These are phyloP conservation scores for Eutypella sp. DNA, from an alignment of 2,329 filamentous ascomycete genomes.

Conservation along the genomic window DNA sequence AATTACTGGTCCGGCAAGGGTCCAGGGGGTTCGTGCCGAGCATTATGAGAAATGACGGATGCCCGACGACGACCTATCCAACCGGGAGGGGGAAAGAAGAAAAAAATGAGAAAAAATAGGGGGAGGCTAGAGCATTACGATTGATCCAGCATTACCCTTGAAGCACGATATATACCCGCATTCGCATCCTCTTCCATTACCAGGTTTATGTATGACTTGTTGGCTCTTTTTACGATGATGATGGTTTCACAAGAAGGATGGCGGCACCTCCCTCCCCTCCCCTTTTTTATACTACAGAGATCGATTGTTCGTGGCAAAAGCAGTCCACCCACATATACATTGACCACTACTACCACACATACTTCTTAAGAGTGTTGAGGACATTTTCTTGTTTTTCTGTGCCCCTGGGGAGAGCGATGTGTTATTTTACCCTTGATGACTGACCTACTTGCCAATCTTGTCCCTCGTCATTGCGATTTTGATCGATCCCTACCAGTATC, in stretches of 20 bases:
- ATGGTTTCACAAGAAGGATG: constrained; percentile 1
- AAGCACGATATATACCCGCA: constrained; percentile 15
- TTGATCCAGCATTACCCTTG: constrained; percentile 14
- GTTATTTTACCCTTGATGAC: no score
- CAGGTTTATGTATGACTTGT: not conserved
- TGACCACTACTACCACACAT: not conserved
- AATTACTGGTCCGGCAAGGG: constrained; percentile 4
- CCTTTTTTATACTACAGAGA: not conserved
- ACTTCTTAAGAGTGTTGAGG: not conserved
- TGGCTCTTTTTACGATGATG: not conserved
- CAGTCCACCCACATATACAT: not conserved
- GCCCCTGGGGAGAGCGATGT: no score
- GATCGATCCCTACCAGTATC: not conserved
- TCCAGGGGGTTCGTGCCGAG: constrained; percentile 10
- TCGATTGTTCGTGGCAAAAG: not conserved
- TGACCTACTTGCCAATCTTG: no score
- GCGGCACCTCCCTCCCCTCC: no score
- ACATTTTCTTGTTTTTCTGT: not conserved
- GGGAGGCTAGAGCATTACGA: constrained; percentile 12
- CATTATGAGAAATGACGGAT: constrained; percentile 31
- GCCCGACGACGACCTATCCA: constrained; percentile 15
- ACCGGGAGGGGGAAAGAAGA: no score
- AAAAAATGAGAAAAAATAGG: no score
- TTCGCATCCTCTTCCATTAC: not conserved
- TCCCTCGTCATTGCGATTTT: not conserved